A percentile compares a stretch with the other conserved stretches of the same genome.
Conservation (phyloP, 106 monocot species). For the Posidonia australis region DNA sequence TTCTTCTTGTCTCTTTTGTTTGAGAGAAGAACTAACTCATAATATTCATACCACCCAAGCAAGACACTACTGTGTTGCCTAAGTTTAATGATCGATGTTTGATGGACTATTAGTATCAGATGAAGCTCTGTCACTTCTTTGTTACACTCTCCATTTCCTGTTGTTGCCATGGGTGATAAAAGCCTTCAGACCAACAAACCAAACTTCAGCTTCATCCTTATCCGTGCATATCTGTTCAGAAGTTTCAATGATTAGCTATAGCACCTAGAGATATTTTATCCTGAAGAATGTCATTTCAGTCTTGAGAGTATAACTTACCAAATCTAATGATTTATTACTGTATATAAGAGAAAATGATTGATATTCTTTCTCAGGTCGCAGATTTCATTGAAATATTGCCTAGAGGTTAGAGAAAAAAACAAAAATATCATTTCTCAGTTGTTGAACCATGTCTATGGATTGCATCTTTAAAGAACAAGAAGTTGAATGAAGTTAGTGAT, state of each 20-base stretch:
- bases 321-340: conserved; percentile 63
- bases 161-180: conserved; percentile 30
- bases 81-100: too few species aligned
- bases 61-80: too few species aligned
- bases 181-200: conserved; percentile 69
- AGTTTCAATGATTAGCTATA: conserved; percentile 1
- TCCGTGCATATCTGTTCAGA: conserved; percentile 62
- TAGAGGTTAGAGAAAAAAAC: conserved; percentile 30
- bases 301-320: conserved; percentile 27
- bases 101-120: conserved; percentile 35
- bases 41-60: too few species aligned
- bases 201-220: conserved; percentile 73
- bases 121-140: conserved; percentile 29
- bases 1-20: too few species aligned
- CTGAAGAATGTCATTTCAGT: not conserved
- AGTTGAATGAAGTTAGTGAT: too few species aligned
- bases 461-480: not conserved
- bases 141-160: conserved; percentile 36
- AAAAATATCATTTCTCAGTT: not conserved
- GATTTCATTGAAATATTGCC: conserved; percentile 85
- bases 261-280: not conserved
- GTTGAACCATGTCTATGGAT: not conserved
- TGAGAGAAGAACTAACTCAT: too few species aligned
- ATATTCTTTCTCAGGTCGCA: conserved; percentile 83
- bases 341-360: conserved; percentile 95